These are phyloP conservation scores for Naumovozyma castellii DNA, from an alignment of 805 yeast genomes.

Conservation along the genomic window DNA sequence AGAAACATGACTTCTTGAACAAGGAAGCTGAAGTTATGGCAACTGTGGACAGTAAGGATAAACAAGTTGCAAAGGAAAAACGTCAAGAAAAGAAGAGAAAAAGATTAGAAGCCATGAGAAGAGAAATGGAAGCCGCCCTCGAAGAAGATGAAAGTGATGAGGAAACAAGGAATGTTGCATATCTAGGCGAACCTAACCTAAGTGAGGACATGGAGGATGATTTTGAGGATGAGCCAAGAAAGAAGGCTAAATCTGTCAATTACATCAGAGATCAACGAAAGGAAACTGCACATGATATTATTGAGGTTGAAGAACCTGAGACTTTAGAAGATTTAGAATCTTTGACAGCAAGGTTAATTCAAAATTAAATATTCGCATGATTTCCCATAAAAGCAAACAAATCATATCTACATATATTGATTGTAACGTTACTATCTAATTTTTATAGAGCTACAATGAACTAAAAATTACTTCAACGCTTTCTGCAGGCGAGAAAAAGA, in stretches of 20 bases:
- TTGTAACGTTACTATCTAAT: not conserved
- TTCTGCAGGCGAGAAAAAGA: no score
- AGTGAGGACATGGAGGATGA: conserved; percentile 36
- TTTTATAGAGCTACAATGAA: not conserved
- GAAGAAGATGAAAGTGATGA: conserved; percentile 20
- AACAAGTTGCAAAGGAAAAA: conserved; percentile 64
- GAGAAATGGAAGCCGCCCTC: conserved; percentile 33
- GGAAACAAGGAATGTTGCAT: conserved; percentile 23
- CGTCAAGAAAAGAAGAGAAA: conserved; percentile 80
- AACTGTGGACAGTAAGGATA: conserved; percentile 67
- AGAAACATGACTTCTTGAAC: conserved; percentile 56
- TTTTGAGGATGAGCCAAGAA: conserved; percentile 26
- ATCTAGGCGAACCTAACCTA: conserved; percentile 28
- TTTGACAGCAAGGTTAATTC: conserved; percentile 46
- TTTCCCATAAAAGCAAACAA: not conserved
- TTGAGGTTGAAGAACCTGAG: conserved; percentile 81
- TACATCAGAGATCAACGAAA: not conserved
- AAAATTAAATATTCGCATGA: not conserved
- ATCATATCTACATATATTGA: no score
- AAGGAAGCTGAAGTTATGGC: conserved; percentile 65
- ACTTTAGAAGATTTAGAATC: conserved; percentile 92
- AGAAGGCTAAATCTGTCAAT: conserved; percentile 11
- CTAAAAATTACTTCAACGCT: no score
- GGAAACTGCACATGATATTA: conserved; percentile 25
- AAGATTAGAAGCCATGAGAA: conserved; percentile 69